Conservation (phyloP, 305 asterid genomes). For the Fraxinus velutina region DNA sequence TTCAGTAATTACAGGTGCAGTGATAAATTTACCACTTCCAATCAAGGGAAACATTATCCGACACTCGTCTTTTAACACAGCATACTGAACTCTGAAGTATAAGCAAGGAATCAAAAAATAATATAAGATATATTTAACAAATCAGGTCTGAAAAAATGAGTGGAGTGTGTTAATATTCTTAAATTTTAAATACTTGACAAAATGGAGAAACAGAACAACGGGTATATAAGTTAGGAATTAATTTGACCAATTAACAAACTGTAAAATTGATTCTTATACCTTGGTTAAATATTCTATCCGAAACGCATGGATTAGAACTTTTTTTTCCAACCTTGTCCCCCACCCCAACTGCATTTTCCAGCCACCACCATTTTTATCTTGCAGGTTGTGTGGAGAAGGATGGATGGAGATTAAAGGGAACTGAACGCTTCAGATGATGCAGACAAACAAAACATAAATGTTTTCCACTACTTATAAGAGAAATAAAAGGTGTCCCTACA, state of each 20-base stretch:
- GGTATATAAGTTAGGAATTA: background rate
- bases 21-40: constrained; percentile 72
- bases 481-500: background rate
- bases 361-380: background rate
- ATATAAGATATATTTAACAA: constrained; percentile 14
- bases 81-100: constrained; percentile 59
- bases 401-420: background rate
- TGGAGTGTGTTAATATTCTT: background rate
- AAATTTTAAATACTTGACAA: background rate
- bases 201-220: background rate
- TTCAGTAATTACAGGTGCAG: constrained; percentile 78
- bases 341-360: background rate
- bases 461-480: background rate
- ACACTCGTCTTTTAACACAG: constrained; percentile 63
- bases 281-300: background rate
- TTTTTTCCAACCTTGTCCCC: background rate
- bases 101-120: constrained; percentile 13
- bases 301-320: background rate
- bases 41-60: constrained; percentile 66
- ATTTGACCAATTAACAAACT: constrained; percentile 4
- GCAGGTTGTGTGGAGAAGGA: background rate
- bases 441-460: background rate
- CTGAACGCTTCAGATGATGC: background rate
- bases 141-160: constrained; percentile 13
- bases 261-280: background rate